A percentile compares a stretch with the other conserved stretches of the same genome.
Evolutionary conservation across 2,329 filamentous ascomycete genomes (phyloP).

Genomic region (Bipolaris cookei): DNA sequence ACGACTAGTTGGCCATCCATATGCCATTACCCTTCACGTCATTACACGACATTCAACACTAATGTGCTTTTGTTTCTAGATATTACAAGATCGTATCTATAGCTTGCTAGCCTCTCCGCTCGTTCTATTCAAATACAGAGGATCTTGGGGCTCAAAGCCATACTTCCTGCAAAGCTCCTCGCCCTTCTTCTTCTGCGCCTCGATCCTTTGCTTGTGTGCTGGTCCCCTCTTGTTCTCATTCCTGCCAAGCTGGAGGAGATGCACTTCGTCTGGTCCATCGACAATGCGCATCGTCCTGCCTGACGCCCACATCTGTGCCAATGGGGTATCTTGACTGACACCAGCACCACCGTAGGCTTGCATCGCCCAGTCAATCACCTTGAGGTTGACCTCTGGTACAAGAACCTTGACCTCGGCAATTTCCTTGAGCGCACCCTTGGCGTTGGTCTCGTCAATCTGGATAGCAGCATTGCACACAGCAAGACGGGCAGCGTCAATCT

Average conservation of each 20-base stretch:
- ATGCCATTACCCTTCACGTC: background rate
- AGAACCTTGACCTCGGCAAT: conserved; percentile 96
- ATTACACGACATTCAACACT: background rate
- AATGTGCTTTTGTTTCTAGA: background rate
- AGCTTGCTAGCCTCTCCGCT: conserved; percentile 51
- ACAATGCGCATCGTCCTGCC: conserved; percentile 84
- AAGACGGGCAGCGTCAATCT: conserved; percentile 90
- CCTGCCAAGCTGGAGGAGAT: conserved; percentile 72
- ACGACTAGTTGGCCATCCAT: background rate
- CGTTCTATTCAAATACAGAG: conserved; percentile 51
- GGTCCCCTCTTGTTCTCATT: conserved; percentile 77
- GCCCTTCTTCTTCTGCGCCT: conserved; percentile 68
- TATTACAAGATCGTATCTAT: conserved; percentile 28
- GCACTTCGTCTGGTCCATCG: conserved; percentile 96
- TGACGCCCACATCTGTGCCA: conserved; percentile 76
- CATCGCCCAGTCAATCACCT: conserved; percentile 91
- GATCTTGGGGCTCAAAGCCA: conserved; percentile 53
- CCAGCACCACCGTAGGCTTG: conserved; percentile 92
- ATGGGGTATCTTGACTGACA: conserved; percentile 90
- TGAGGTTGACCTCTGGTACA: conserved; percentile 79
- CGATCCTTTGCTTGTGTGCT: conserved; percentile 66
- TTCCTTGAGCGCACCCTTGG: conserved; percentile 88
- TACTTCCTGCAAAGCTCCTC: conserved; percentile 70
- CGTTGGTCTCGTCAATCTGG: conserved; percentile 87
- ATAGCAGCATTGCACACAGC: conserved; percentile 93